Base-by-base conservation (phyloP, 2,329 filamentous ascomycete genomes). In the Colletotrichum sp. region DNA sequence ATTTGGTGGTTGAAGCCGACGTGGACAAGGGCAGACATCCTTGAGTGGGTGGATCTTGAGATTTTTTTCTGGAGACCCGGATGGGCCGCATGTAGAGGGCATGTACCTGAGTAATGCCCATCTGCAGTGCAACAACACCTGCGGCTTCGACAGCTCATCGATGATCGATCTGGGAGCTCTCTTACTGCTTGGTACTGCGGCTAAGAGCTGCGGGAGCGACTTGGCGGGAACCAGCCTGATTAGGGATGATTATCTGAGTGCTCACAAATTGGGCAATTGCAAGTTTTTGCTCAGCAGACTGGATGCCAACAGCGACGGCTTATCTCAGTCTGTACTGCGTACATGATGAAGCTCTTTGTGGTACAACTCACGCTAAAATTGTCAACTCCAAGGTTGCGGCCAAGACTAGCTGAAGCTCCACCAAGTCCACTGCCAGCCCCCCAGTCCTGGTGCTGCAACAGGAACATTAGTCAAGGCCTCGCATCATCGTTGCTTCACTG, bases 401-500 rank as follows among this genome's bases (percentile, higher is more conserved):
- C 68, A 72, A 72, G 68, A 67, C 26, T 32, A 59, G 43, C 32
- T 48, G 26, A 30, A 30, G 39, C 67, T 61, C 72, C 72, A 75
- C 72, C 7, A n/a, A 63, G 68, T 55, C 68, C 68, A 63, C 61
- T 15, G 32, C 36, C 61, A 67, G 61, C 61, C 34, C 43, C 43
- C 67, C 67, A 28, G 67, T 34, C 67, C 43, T 66, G 6, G 63
- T 48, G 24, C 21, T 60, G 67, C 30, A 43, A 34, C 55, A n/a
- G 12, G 72, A 69, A 64, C 72, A 75, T 75, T 75, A 75, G 72
- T 72, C 72, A 75, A 57, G 72, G 32, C 72, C 63, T 67, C 61
- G 68, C 72, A 75, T 75, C 61, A 64, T 72, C 52, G 72, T 30
- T 63, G 61, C 72, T 72, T 61, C 55, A 66, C 32, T 48, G 15